phyloP scores from a whole-genome alignment of 176 grass and related monocot genomes.

The Puccinellia tenuiflora region DNA sequence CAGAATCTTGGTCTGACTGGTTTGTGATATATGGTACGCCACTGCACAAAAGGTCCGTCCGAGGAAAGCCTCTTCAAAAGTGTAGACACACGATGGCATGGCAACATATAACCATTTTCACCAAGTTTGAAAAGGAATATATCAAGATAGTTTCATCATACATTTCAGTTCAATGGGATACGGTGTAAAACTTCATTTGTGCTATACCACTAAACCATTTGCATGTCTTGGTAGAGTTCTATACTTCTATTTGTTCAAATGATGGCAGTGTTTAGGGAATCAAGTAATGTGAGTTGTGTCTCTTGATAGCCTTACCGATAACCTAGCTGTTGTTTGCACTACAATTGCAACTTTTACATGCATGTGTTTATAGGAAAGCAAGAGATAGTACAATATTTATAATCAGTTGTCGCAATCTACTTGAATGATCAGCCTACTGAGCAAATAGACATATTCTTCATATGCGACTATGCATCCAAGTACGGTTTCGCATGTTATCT shows the following conservation, averaged over 20 bases:
- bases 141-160: not conserved
- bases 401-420: not conserved
- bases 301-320: not conserved
- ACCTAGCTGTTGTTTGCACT: not conserved
- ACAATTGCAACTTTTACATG: not conserved
- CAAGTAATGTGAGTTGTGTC: not conserved
- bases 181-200: not conserved
- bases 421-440: not conserved
- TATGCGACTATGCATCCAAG: not conserved
- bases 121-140: not conserved
- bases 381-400: not conserved
- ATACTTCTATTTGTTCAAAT: not conserved
- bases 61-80: not conserved
- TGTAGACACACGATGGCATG: not conserved
- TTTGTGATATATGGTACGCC: not conserved
- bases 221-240: not conserved
- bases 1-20: not conserved
- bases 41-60: not conserved
- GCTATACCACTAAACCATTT: not conserved
- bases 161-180: not conserved
- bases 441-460: not conserved
- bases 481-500: not conserved
- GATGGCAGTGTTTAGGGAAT: not conserved
- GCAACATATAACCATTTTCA: not conserved
- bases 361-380: not conserved